Evolutionary conservation across 768 basidiomycete genomes (phyloP), one percentile per base, ranked within the genome.

Genomic region (Tylopilus vinaceipallidus): DNA sequence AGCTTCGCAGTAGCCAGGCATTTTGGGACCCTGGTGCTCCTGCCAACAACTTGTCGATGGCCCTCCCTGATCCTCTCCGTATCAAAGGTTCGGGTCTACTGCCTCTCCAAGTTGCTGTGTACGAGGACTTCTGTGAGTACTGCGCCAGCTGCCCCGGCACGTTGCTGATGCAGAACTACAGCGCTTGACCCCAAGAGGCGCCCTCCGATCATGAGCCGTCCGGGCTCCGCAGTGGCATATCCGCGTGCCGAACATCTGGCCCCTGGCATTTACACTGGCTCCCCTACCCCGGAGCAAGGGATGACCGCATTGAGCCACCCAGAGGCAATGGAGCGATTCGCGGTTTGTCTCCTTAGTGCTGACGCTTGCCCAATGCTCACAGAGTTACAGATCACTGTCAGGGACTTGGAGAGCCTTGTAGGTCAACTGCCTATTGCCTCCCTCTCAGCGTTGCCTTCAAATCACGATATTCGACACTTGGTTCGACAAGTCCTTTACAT

Each of bases 311-410:
- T 87, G 57, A 81, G 73, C 42, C 88, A 90, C 52, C 82, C 83
- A 59, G 92, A 95, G 53, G 87, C 85, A 16, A 85, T 95, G 83
- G 93, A 97, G 38, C 85, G 88, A 41, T 97, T 98, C 67, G 75
- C 73, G 53, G 87, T 89, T 64, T 45, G 83, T 74, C 38, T 19
- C 30, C 17, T 27, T 4, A 23, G 12, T 36, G 7, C 26, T 9
- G 9, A 40, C 40, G 8, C 13, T 24, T 29, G 13, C 27, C 14
- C 20, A 11, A 17, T 43, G 42, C 53, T 61, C 16, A 63, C 40
- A 3, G 33, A 8, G 9, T 32, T 41, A 10, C 38, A 67, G 66
- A 50, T 62, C 23, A 56, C 64, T 17, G 49, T 60, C 26, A 64
- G 77, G 42, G 94, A 98, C 57, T 67, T 97, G 43, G 95, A 98